phyloP scores from a whole-genome alignment of 768 basidiomycete species.

The Macrolepiota dolichaula region DNA sequence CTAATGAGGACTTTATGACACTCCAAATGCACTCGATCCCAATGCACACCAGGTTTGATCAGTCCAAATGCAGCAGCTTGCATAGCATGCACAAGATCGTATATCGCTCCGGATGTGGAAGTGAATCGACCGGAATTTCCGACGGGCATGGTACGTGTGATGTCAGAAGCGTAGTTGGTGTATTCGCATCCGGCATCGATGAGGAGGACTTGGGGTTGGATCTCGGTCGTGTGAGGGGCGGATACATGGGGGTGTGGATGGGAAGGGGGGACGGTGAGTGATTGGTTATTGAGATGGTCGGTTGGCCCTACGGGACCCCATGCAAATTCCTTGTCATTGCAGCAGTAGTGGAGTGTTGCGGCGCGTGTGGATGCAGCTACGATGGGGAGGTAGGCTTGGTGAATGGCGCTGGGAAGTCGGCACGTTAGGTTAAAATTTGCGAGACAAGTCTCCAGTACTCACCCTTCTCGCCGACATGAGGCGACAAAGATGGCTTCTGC shows the following conservation, averaged over 20 bases:
- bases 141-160: conserved; percentile 85
- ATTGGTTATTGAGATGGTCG: conserved; percentile 51
- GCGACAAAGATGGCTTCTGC: conserved; percentile 94
- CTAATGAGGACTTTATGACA: conserved; percentile 81
- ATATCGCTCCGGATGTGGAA: conserved; percentile 75
- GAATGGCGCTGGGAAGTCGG: conserved; percentile 54
- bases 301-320: conserved; percentile 70
- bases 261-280: conserved; percentile 23
- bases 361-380: conserved; percentile 86
- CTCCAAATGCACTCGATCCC: conserved; percentile 84
- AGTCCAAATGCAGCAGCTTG: conserved; percentile 56
- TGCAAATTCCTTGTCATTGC: conserved; percentile 83
- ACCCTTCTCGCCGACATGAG: conserved; percentile 87
- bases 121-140: conserved; percentile 93
- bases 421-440: neutral
- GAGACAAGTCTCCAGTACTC: conserved; percentile 20
- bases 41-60: conserved; percentile 77
- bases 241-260: neutral
- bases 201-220: conserved; percentile 71
- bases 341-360: conserved; percentile 92
- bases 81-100: conserved; percentile 87
- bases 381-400: conserved; percentile 92
- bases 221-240: conserved; percentile 33
- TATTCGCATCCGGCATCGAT: conserved; percentile 97
- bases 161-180: conserved; percentile 47